Percentiles rank a stretch among this genome's conserved stretches.
phyloP scores from a whole-genome alignment of 2,329 filamentous ascomycete genomes.

The Aspergillus sp. region DNA sequence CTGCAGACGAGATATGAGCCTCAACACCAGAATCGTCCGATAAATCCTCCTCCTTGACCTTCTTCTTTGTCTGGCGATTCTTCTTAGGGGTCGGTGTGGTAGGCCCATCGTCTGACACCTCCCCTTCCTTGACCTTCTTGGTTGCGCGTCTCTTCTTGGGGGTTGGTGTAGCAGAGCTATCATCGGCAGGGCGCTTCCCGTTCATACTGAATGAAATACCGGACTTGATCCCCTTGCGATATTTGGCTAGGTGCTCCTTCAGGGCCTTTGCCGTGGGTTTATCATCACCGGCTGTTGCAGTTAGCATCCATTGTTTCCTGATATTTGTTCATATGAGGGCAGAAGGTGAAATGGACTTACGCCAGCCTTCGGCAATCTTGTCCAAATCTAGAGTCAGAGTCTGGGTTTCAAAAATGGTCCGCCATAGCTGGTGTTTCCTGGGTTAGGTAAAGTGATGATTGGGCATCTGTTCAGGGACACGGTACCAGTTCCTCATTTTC shows the following conservation, averaged over 20 bases:
- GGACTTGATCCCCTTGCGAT: slow-evolving; percentile 10
- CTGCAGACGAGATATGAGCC: not conserved
- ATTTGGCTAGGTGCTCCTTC: slow-evolving; percentile 16
- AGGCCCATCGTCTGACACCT: not conserved
- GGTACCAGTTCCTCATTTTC: slow-evolving; percentile 10
- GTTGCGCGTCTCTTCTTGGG: not conserved
- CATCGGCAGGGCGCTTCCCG: not conserved
- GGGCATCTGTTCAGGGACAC: not conserved
- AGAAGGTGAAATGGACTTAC: slow-evolving; percentile 1
- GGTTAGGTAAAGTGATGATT: not conserved
- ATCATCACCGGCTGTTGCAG: slow-evolving; percentile 6
- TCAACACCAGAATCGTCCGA: not conserved
- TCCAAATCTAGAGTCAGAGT: slow-evolving; percentile 15
- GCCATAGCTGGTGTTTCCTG: slow-evolving; percentile 15
- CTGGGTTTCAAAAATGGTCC: slow-evolving; percentile 18
- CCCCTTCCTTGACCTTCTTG: not conserved
- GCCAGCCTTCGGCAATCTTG: slow-evolving; percentile 10
- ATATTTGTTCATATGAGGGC: not conserved
- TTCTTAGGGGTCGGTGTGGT: not conserved
- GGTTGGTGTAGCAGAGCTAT: not conserved
- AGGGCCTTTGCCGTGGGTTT: slow-evolving; percentile 18
- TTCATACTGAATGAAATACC: slow-evolving; percentile 14
- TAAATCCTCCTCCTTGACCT: not conserved
- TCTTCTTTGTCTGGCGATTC: not conserved
- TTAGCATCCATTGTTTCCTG: not conserved